Evolutionary conservation across 2,329 filamentous ascomycete species (phyloP).

Genomic region (Calonectria leucothoes): DNA sequence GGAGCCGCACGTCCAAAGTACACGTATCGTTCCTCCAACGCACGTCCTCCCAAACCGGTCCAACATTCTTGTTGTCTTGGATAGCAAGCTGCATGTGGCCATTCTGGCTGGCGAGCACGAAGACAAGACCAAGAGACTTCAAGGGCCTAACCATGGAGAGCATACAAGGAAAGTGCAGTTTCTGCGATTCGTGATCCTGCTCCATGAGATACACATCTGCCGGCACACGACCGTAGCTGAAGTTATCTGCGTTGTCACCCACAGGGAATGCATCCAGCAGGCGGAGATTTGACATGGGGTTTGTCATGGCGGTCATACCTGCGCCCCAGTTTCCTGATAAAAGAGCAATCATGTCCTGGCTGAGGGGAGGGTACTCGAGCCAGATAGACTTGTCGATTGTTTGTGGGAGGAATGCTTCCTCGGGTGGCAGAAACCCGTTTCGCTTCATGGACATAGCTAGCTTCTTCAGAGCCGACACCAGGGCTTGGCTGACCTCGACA

Average conservation of each 20-base stretch:
- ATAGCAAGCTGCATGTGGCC: slow-evolving; percentile 81
- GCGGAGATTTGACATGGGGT: slow-evolving; percentile 59
- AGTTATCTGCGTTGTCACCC: slow-evolving; percentile 78
- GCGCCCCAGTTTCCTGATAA: slow-evolving; percentile 72
- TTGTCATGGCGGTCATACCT: slow-evolving; percentile 60
- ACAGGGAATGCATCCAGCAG: slow-evolving; percentile 79
- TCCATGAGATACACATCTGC: slow-evolving; percentile 82
- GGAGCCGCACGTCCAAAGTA: slow-evolving; percentile 76
- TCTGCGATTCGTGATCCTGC: slow-evolving; percentile 74
- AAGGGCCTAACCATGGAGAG: slow-evolving; percentile 80
- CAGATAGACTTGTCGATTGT: slow-evolving; percentile 85
- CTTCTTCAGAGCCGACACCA: slow-evolving; percentile 76
- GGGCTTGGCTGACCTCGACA: slow-evolving; percentile 64
- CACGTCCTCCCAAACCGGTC: slow-evolving; percentile 84
- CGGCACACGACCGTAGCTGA: slow-evolving; percentile 83
- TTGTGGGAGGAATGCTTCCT: slow-evolving; percentile 77
- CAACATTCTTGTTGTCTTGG: slow-evolving; percentile 73
- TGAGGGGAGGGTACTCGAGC: slow-evolving; percentile 80
- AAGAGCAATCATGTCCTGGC: slow-evolving; percentile 77
- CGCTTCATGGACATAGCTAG: slow-evolving; percentile 85
- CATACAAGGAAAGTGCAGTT: slow-evolving; percentile 77
- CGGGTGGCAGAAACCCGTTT: slow-evolving; percentile 81
- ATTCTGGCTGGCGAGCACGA: slow-evolving; percentile 83
- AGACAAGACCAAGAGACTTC: slow-evolving; percentile 75
- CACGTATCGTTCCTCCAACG: slow-evolving; percentile 78